phyloP scores from a whole-genome alignment of 2,329 filamentous ascomycete species.

The Calcarisporium arbuscula region DNA sequence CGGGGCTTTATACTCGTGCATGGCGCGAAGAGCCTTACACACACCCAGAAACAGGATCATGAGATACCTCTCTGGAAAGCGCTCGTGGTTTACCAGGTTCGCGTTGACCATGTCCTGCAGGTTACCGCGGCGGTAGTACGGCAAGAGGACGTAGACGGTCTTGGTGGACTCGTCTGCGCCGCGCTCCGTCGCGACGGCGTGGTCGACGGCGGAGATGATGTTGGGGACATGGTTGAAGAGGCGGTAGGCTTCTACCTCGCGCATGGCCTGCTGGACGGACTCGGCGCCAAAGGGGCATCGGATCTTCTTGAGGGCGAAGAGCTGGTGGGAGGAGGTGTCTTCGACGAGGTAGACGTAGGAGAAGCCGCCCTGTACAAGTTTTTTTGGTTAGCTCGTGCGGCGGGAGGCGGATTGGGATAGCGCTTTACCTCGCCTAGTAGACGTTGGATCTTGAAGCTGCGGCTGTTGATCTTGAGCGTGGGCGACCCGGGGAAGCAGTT shows the following conservation, averaged over 20 bases:
- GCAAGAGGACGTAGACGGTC: constrained; percentile 93
- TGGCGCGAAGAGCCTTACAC: constrained; percentile 76
- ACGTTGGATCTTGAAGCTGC: constrained; percentile 92
- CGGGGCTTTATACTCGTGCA: constrained; percentile 73
- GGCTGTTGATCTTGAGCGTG: constrained; percentile 88
- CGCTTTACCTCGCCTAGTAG: constrained; percentile 86
- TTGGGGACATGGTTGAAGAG: constrained; percentile 77
- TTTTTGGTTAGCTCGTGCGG: background rate
- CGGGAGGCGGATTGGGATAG: constrained; percentile 14
- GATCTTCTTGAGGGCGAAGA: constrained; percentile 97
- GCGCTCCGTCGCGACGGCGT: constrained; percentile 71
- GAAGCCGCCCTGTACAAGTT: constrained; percentile 69
- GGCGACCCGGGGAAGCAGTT: constrained; percentile 94
- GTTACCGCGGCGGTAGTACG: constrained; percentile 92
- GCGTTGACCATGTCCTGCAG: constrained; percentile 98
- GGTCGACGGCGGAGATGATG: constrained; percentile 82
- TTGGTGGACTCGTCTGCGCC: constrained; percentile 61
- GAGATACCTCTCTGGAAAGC: constrained; percentile 79
- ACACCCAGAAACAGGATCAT: constrained; percentile 91
- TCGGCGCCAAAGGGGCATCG: constrained; percentile 96
- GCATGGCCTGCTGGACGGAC: constrained; percentile 88
- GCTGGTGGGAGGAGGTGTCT: constrained; percentile 73
- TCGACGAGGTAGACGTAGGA: constrained; percentile 98
- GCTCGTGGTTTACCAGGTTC: constrained; percentile 90
- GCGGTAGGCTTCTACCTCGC: constrained; percentile 94